Evolutionary conservation across 106 monocot species (phyloP).

Genomic region (Platanthera guangdongensis): DNA sequence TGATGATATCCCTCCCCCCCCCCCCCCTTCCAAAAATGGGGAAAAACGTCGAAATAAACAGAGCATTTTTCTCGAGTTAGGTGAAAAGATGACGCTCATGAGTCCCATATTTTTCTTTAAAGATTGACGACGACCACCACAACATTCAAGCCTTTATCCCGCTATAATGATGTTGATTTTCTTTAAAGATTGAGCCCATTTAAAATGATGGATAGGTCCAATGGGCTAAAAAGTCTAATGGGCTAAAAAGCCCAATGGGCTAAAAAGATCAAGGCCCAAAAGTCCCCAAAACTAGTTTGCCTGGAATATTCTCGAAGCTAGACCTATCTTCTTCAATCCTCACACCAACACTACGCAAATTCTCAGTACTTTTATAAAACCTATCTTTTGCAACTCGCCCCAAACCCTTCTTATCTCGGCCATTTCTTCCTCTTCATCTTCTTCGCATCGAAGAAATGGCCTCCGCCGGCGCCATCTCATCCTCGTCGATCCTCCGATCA

Average conservation of each 20-base stretch:
- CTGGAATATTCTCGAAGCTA: not conserved
- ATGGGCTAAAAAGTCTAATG: not conserved
- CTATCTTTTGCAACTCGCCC: not conserved
- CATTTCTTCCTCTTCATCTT: not conserved
- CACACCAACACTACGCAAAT: not conserved
- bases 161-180: too few relatives aligned
- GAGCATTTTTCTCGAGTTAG: too few relatives aligned
- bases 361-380: not conserved
- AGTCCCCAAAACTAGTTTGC: not conserved
- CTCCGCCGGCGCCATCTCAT: slow-evolving; percentile 64
- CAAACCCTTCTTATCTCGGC: not conserved
- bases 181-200: too few relatives aligned
- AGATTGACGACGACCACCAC: too few relatives aligned
- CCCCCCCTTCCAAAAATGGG: too few relatives aligned
- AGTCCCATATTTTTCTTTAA: too few relatives aligned
- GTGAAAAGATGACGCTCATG: too few relatives aligned
- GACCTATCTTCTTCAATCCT: not conserved
- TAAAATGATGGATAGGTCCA: too few relatives aligned
- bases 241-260: not conserved
- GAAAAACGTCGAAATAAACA: too few relatives aligned
- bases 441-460: slow-evolving; percentile 26
- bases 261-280: not conserved
- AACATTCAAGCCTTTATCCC: too few relatives aligned
- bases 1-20: too few relatives aligned
- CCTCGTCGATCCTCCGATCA: slow-evolving; percentile 54